A percentile compares a stretch with the other conserved stretches of the same genome.
Evolutionary conservation across 257 asterid species (phyloP).

Genomic region (Nicotiana paniculata): DNA sequence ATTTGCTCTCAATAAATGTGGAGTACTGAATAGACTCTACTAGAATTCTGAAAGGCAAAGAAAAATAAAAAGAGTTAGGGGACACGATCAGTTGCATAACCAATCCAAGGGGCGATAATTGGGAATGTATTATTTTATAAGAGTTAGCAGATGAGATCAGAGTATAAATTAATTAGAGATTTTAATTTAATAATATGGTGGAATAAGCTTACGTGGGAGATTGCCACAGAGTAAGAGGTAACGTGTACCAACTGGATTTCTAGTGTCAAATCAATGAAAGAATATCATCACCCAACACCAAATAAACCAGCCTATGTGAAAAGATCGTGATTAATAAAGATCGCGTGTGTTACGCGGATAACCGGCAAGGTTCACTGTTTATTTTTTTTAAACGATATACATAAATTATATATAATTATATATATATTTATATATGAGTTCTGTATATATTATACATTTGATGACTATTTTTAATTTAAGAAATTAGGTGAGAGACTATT

Average conservation of each 20-base stretch:
- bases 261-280: background rate
- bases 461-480: no score
- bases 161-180: background rate
- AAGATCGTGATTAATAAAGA: background rate
- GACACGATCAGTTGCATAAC: background rate
- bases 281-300: background rate
- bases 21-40: background rate
- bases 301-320: background rate
- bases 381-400: no score
- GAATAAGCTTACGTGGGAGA: background rate
- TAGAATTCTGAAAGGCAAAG: background rate
- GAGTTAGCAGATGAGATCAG: constrained; percentile 14
- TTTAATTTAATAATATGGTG: background rate
- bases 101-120: background rate
- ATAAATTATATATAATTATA: no score
- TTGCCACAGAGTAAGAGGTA: background rate
- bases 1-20: no score
- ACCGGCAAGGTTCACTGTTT: no score
- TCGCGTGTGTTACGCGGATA: no score
- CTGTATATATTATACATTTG: no score
- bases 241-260: constrained; percentile 1
- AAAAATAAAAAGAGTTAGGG: background rate
- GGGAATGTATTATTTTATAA: background rate
- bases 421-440: no score
- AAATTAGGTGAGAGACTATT: no score